A percentile compares a stretch with the other conserved stretches of the same genome.
Conservation (phyloP, 768 basidiomycete species). For the Trametes cubensis region DNA sequence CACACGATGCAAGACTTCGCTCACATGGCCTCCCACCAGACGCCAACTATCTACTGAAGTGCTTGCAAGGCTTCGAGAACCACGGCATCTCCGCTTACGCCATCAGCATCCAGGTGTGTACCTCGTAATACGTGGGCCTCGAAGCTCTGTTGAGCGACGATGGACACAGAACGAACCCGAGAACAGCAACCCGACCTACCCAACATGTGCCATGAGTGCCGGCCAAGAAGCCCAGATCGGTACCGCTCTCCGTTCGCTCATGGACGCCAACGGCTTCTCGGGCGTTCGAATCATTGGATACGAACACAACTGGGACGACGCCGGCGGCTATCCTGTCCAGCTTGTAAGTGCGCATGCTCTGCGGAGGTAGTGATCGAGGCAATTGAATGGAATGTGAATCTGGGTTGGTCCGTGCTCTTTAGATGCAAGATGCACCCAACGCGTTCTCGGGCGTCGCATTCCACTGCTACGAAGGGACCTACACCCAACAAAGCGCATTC, state of each 20-base stretch:
- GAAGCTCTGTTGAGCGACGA: neutral
- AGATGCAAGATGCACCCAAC: constrained; percentile 59
- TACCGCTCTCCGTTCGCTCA: constrained; percentile 54
- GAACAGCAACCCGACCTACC: constrained; percentile 68
- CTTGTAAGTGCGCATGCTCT: constrained; percentile 37
- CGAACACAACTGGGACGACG: constrained; percentile 78
- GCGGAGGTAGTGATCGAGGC: neutral
- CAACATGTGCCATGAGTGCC: constrained; percentile 60
- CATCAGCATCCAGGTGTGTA: constrained; percentile 53
- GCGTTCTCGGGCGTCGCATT: constrained; percentile 70
- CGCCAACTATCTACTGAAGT: constrained; percentile 72
- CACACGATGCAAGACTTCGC: neutral
- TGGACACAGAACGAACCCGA: constrained; percentile 54
- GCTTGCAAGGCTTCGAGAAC: constrained; percentile 65
- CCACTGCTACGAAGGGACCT: constrained; percentile 69
- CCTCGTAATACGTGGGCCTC: neutral
- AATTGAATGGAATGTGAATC: neutral
- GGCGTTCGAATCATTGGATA: constrained; percentile 65
- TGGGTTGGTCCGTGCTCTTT: constrained; percentile 12
- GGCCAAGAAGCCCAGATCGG: constrained; percentile 63
- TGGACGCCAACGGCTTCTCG: constrained; percentile 64
- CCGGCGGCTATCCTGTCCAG: constrained; percentile 63
- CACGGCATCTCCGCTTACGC: constrained; percentile 67
- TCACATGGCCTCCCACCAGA: constrained; percentile 42
- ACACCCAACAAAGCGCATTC: constrained; percentile 57